A percentile compares a stretch with the other conserved stretches of the same genome.
Evolutionary conservation across 2,329 filamentous ascomycete species (phyloP).

Genomic region (Escovopsis sp.): DNA sequence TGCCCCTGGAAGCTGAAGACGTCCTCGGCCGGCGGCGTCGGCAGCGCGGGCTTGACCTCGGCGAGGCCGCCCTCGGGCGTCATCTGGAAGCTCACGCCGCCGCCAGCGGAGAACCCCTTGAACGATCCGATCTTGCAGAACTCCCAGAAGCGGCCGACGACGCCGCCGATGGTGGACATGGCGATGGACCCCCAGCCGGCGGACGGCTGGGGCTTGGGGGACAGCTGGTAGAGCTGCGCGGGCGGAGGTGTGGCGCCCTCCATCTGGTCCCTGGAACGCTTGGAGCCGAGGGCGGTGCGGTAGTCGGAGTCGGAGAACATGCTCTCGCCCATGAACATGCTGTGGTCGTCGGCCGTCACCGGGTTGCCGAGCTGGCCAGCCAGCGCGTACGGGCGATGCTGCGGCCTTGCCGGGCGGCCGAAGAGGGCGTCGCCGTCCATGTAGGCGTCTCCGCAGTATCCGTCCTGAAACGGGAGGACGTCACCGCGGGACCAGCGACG

Average conservation of each 20-base stretch:
- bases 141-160: conserved; percentile 67
- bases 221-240: conserved; percentile 19
- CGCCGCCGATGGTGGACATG: conserved; percentile 46
- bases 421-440: conserved; percentile 8
- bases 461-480: background rate
- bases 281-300: conserved; percentile 35
- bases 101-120: conserved; percentile 73
- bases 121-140: conserved; percentile 65
- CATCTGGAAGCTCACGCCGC: conserved; percentile 55
- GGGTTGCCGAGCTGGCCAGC: conserved; percentile 39
- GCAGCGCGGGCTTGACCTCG: conserved; percentile 6
- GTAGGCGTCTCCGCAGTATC: background rate
- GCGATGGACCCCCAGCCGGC: conserved; percentile 42
- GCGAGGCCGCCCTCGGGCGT: conserved; percentile 13
- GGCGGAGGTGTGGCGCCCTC: conserved; percentile 18
- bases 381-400: conserved; percentile 26
- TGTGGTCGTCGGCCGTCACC: conserved; percentile 10
- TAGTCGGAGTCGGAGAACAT: conserved; percentile 43
- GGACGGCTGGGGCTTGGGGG: conserved; percentile 12
- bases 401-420: conserved; percentile 8
- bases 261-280: conserved; percentile 21
- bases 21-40: conserved; percentile 8
- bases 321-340: conserved; percentile 32
- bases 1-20: conserved; percentile 19
- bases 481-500: conserved; percentile 28